phyloP scores from a whole-genome alignment of 2,329 filamentous ascomycete genomes.

The Colletotrichum sidae region DNA sequence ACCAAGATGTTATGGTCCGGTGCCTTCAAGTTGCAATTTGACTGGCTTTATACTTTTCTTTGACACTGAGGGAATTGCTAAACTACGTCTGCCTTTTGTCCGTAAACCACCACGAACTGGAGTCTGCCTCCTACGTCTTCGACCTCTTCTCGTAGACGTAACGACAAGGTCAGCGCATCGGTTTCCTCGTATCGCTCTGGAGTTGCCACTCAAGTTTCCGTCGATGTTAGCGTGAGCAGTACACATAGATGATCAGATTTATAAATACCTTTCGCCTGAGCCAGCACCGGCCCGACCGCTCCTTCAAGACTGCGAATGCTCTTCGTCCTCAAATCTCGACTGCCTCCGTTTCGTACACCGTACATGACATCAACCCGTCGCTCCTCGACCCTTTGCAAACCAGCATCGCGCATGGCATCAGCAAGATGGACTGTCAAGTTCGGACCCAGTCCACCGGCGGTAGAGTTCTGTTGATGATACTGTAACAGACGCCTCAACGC shows the following conservation, averaged over 20 bases:
- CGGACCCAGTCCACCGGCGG: constrained; percentile 6
- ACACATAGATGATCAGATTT: not conserved
- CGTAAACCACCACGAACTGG: not conserved
- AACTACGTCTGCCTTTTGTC: not conserved
- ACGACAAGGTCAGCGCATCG: not conserved
- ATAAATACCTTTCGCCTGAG: constrained; percentile 3
- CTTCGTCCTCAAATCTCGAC: constrained; percentile 1
- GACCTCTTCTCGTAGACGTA: not conserved
- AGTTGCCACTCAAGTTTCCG: not conserved
- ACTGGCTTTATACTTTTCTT: too few relatives aligned
- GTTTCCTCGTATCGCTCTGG: not conserved
- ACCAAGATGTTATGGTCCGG: too few relatives aligned
- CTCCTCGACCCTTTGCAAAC: not conserved
- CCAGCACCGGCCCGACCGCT: constrained; percentile 8
- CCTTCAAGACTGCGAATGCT: constrained; percentile 2
- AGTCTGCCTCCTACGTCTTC: not conserved
- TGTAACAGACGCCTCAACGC: not conserved
- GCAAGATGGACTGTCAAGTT: constrained; percentile 5
- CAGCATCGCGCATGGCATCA: constrained; percentile 1
- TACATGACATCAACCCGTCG: constrained; percentile 9
- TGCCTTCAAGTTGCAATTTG: too few relatives aligned
- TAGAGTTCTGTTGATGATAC: constrained; percentile 9
- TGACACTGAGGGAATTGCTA: too few relatives aligned
- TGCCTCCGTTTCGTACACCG: not conserved
- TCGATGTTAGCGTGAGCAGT: not conserved